Percentiles rank a stretch among this genome's conserved stretches.
phyloP scores from a whole-genome alignment of 495 filamentous ascomycete species.

The Hypoxylon intermedium region DNA sequence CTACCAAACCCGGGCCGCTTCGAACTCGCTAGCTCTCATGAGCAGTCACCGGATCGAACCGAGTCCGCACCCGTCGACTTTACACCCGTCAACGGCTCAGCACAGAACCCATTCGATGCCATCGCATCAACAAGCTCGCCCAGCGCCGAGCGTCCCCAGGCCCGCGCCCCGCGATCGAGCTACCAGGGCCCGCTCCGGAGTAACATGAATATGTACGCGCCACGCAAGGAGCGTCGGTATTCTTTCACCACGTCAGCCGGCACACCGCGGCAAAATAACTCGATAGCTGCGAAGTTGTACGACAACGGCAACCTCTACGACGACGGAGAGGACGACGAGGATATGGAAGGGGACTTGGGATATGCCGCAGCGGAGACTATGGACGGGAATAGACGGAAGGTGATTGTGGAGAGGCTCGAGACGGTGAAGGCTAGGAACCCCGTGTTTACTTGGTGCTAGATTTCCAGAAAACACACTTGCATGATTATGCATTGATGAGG shows the following conservation, averaged over 20 bases:
- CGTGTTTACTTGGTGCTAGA: slow-evolving; percentile 96
- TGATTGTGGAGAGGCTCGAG: slow-evolving; percentile 95
- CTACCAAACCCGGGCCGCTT: slow-evolving; percentile 86
- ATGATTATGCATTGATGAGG: too few species aligned
- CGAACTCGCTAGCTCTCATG: slow-evolving; percentile 68
- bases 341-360: slow-evolving; percentile 88
- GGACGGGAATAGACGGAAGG: slow-evolving; percentile 86
- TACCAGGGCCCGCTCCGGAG: slow-evolving; percentile 49
- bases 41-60: slow-evolving; percentile 34
- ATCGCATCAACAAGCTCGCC: slow-evolving; percentile 11
- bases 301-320: slow-evolving; percentile 26
- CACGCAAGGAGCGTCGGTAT: slow-evolving; percentile 50
- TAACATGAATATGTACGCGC: slow-evolving; percentile 51
- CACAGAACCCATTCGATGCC: slow-evolving; percentile 27
- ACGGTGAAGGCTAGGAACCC: slow-evolving; percentile 94
- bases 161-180: slow-evolving; percentile 29
- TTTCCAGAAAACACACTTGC: too few species aligned
- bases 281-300: slow-evolving; percentile 55
- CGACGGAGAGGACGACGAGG: slow-evolving; percentile 67
- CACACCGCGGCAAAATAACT: slow-evolving; percentile 46
- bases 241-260: slow-evolving; percentile 48
- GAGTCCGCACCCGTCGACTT: slow-evolving; percentile 16
- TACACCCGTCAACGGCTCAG: slow-evolving; percentile 12
- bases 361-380: slow-evolving; percentile 93
- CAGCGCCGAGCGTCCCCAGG: slow-evolving; percentile 1